These are phyloP conservation scores for Flammula alnicola DNA, from an alignment of 1,284 basidiomycete species.

Conservation along the genomic window DNA sequence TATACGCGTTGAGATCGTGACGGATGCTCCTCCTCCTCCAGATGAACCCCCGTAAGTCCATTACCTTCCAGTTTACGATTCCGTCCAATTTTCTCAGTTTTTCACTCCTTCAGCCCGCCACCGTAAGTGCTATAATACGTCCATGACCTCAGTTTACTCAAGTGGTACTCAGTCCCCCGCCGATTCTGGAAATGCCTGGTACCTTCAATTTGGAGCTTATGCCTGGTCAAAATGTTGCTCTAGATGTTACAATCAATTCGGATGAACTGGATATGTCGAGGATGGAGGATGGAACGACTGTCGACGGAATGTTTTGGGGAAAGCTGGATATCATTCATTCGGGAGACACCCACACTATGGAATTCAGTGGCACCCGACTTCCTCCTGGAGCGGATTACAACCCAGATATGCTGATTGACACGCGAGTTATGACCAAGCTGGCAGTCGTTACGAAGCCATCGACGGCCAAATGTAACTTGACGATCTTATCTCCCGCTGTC, in stretches of 20 bases:
- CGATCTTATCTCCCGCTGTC: slow-evolving; percentile 66
- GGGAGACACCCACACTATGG: slow-evolving; percentile 75
- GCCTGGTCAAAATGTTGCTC: slow-evolving; percentile 74
- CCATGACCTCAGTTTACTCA: slow-evolving; percentile 15
- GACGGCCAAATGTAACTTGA: slow-evolving; percentile 74
- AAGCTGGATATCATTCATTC: slow-evolving; percentile 80
- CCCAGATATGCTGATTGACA: slow-evolving; percentile 73
- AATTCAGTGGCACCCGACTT: slow-evolving; percentile 78
- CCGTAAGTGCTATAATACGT: slow-evolving; percentile 56
- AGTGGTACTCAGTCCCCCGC: slow-evolving; percentile 62
- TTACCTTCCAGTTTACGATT: slow-evolving; percentile 10
- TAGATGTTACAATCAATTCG: slow-evolving; percentile 76
- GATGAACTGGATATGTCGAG: slow-evolving; percentile 84
- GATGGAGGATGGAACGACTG: slow-evolving; percentile 83
- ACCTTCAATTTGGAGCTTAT: slow-evolving; percentile 78
- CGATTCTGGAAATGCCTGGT: slow-evolving; percentile 83
- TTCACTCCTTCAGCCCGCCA: slow-evolving; percentile 51
- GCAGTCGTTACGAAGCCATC: slow-evolving; percentile 73
- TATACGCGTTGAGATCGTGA: slow-evolving; percentile 79
- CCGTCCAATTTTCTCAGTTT: slow-evolving; percentile 11
- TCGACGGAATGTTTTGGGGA: slow-evolving; percentile 83
- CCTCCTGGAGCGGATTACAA: slow-evolving; percentile 64
- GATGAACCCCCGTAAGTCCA: slow-evolving; percentile 76
- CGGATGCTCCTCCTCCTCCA: slow-evolving; percentile 78
- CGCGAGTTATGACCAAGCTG: slow-evolving; percentile 72